Base-by-base conservation (phyloP, 352 stramenopile genomes). In the Phytophthora fragariae region DNA sequence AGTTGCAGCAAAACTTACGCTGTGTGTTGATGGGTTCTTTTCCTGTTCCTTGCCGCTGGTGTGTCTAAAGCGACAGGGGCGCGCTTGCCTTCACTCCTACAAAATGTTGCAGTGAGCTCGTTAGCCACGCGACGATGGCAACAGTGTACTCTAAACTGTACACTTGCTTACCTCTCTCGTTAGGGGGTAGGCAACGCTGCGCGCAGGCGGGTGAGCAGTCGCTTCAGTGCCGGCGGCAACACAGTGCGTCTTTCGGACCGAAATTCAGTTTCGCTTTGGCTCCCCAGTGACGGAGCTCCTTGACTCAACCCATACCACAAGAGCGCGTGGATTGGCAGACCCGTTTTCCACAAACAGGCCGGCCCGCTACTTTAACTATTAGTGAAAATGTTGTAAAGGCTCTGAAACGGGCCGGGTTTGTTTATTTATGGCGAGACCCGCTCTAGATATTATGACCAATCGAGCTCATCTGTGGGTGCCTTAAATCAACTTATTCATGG, bases 241-340 rank as follows among this genome's bases (percentile, higher is more conserved):
- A 44, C 17, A 15, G 61, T 72, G 24, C n/a, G 47, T 64, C 66
- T 49, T 74, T 70, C 69, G 47, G 55, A 55, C 44, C 59, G 53
- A 80, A 80, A 75, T 75, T 71, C 60, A 75, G 70, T 75, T 72
- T 79, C 68, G 55, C 62, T 65, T 64, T 68, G 53, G 57, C 53
- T 70, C 37, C 44, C 44, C 44, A 5, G 44, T 50, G 44, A 50
- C 44, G 44, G 44, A 50, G 44, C 44, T 21, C 57, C 50, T n/a
- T 57, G 41, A 57, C 62, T 75, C 72, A 75, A 73, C 68, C 62
- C 63, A 73, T 57, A 6, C 44, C 44, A 50, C 7, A 50, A 50
- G 44, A 21, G 15, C 6, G 44, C 44, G 4, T 15, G 44, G 44
- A 50, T 50, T 50, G 44, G 44, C 44, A 10, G 15, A 19, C 44